Evolutionary conservation across 139 green algal species (phyloP).

Genomic region (Picocystis salinarum): DNA sequence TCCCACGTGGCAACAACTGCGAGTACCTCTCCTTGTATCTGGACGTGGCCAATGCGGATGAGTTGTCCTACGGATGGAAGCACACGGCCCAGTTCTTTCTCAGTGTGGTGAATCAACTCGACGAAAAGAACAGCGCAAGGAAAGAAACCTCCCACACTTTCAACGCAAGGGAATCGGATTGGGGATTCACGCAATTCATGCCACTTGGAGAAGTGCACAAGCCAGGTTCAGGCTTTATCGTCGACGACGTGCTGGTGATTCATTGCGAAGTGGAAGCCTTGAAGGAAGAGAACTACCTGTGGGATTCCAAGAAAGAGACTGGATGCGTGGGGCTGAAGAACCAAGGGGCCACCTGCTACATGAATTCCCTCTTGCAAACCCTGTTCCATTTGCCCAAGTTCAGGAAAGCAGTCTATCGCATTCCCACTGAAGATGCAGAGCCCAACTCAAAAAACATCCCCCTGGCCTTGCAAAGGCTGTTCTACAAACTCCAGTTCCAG

Average conservation of each 20-base stretch:
- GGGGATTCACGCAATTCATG: slow-evolving; percentile 75
- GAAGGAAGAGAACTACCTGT: slow-evolving; percentile 24
- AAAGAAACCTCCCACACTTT: slow-evolving; percentile 69
- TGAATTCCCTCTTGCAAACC: slow-evolving; percentile 96
- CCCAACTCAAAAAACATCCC: slow-evolving; percentile 45
- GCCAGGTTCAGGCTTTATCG: slow-evolving; percentile 31
- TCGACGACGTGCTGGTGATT: slow-evolving; percentile 40
- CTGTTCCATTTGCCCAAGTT: slow-evolving; percentile 87
- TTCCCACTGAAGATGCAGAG: slow-evolving; percentile 65
- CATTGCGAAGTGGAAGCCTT: no score
- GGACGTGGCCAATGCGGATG: slow-evolving; percentile 14
- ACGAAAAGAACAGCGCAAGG: slow-evolving; percentile 17
- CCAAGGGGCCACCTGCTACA: slow-evolving; percentile 96
- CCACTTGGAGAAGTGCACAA: slow-evolving; percentile 35
- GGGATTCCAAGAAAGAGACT: slow-evolving; percentile 73
- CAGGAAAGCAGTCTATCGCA: slow-evolving; percentile 86
- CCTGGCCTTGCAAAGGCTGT: slow-evolving; percentile 85
- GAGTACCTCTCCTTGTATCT: slow-evolving; percentile 24
- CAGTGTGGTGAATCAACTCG: slow-evolving; percentile 42
- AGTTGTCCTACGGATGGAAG: slow-evolving; percentile 22
- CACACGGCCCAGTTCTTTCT: slow-evolving; percentile 60
- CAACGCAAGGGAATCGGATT: slow-evolving; percentile 39
- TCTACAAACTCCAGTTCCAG: slow-evolving; percentile 55
- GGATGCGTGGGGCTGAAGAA: slow-evolving; percentile 93
- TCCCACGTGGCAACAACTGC: slow-evolving; percentile 20